These are phyloP conservation scores for Westerdykella aurantiaca DNA, from an alignment of 2,329 filamentous ascomycete species.

Conservation along the genomic window DNA sequence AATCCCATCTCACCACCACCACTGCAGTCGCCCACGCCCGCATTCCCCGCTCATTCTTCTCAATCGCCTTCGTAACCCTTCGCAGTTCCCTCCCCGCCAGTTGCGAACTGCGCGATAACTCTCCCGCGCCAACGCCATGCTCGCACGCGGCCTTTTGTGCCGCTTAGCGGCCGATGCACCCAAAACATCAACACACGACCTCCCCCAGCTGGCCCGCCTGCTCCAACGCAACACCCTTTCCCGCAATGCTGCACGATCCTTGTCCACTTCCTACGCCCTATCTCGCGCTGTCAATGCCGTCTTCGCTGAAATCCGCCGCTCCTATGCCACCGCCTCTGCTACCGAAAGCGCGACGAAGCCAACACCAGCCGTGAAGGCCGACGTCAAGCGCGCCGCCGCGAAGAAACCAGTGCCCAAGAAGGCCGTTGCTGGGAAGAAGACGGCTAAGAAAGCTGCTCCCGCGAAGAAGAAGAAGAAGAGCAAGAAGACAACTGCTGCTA, in stretches of 20 bases:
- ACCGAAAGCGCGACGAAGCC: conserved; percentile 21
- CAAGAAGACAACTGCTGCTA: conserved; percentile 5
- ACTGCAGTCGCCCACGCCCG: conserved; percentile 2
- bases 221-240: conserved; percentile 20
- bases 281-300: conserved; percentile 21
- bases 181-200: conserved; percentile 32
- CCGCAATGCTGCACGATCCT: conserved; percentile 16
- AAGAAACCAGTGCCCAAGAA: conserved; percentile 24
- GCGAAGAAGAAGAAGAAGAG: conserved; percentile 8
- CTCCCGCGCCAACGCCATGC: conserved; percentile 20
- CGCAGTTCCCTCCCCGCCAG: neutral
- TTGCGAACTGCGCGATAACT: too few species aligned
- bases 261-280: conserved; percentile 15
- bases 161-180: conserved; percentile 32
- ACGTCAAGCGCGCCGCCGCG: conserved; percentile 17
- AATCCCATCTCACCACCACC: conserved; percentile 7
- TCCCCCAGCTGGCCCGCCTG: conserved; percentile 30
- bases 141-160: conserved; percentile 32
- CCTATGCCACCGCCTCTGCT: conserved; percentile 29
- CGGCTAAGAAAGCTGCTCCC: conserved; percentile 4
- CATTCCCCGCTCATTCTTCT: conserved; percentile 15
- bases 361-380: conserved; percentile 27
- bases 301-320: conserved; percentile 17
- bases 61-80: conserved; percentile 1
- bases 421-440: conserved; percentile 12